These are phyloP conservation scores for Pulveroboletus sp. DNA, from an alignment of 768 basidiomycete species.

Conservation along the genomic window DNA sequence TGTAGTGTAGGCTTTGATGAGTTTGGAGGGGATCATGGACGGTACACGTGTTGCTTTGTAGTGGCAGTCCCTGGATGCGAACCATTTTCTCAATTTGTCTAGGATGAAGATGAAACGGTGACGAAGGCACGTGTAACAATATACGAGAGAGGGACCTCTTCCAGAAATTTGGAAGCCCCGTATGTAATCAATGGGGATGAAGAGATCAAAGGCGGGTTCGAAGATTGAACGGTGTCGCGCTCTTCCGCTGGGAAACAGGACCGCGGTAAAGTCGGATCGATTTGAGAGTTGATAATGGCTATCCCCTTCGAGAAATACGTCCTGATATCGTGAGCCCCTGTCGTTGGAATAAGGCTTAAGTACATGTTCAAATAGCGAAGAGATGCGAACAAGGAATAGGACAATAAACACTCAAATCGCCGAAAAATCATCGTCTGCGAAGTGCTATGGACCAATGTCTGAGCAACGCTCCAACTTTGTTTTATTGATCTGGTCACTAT, in stretches of 20 bases:
- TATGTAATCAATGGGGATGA: conserved; percentile 5
- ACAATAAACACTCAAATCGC: not conserved
- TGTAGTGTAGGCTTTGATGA: not conserved
- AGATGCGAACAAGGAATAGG: not conserved
- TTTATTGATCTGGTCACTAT: not conserved
- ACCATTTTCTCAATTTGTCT: not conserved
- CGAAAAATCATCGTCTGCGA: not conserved
- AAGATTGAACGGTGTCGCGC: conserved; percentile 15
- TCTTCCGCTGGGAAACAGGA: conserved; percentile 2
- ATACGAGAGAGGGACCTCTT: not conserved
- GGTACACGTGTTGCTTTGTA: conserved; percentile 11
- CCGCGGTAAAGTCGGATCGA: conserved; percentile 24
- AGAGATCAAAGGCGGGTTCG: conserved; percentile 1
- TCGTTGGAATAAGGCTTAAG: conserved; percentile 2
- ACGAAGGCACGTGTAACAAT: not conserved
- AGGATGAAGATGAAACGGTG: conserved; percentile 4
- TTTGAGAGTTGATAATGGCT: conserved; percentile 6
- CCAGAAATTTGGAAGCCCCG: not conserved
- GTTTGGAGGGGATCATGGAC: conserved; percentile 1
- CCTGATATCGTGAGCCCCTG: conserved; percentile 10
- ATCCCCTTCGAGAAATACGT: conserved; percentile 8
- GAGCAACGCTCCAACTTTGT: too few relatives aligned
- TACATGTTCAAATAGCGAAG: not conserved
- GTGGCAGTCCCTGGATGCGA: not conserved
- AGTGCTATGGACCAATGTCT: too few relatives aligned